phyloP scores from a whole-genome alignment of 768 basidiomycete species.

The Tubosaeta brunneosetosa region DNA sequence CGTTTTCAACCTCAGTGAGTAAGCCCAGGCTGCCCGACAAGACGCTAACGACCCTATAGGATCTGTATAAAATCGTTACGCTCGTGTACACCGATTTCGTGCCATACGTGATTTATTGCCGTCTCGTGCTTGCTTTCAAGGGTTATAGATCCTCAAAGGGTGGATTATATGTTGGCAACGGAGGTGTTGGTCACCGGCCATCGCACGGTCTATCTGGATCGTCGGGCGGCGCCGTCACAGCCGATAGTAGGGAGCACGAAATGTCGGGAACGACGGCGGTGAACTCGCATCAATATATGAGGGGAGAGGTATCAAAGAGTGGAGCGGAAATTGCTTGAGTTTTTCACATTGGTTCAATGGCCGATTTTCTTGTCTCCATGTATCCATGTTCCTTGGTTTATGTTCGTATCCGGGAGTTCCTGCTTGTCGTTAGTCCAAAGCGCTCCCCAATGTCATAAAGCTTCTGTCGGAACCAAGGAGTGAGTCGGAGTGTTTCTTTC shows the following conservation, averaged over 20 bases:
- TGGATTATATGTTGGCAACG: not conserved
- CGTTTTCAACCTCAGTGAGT: not conserved
- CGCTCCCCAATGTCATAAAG: too few relatives aligned
- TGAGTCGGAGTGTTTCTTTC: not conserved
- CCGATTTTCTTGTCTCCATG: too few relatives aligned
- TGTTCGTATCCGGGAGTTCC: too few relatives aligned
- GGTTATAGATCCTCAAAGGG: not conserved
- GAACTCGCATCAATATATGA: not conserved
- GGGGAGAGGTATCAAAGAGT: not conserved
- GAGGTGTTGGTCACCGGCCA: not conserved
- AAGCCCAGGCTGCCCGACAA: not conserved
- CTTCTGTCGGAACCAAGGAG: too few relatives aligned
- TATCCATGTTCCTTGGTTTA: too few relatives aligned
- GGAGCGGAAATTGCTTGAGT: not conserved
- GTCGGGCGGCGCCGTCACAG: not conserved
- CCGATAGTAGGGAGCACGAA: not conserved
- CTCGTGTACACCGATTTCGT: not conserved
- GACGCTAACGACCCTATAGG: not conserved
- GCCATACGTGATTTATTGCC: conserved; percentile 7
- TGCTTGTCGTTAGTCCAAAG: too few relatives aligned
- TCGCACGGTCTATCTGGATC: not conserved
- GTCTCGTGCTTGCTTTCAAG: conserved; percentile 6
- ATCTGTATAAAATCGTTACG: not conserved
- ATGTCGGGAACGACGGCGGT: not conserved
- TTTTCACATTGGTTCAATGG: too few relatives aligned